Evolutionary conservation across 2,329 filamentous ascomycete species (phyloP), one percentile per base, ranked within the genome.

Genomic region (Triangularia setosa): DNA sequence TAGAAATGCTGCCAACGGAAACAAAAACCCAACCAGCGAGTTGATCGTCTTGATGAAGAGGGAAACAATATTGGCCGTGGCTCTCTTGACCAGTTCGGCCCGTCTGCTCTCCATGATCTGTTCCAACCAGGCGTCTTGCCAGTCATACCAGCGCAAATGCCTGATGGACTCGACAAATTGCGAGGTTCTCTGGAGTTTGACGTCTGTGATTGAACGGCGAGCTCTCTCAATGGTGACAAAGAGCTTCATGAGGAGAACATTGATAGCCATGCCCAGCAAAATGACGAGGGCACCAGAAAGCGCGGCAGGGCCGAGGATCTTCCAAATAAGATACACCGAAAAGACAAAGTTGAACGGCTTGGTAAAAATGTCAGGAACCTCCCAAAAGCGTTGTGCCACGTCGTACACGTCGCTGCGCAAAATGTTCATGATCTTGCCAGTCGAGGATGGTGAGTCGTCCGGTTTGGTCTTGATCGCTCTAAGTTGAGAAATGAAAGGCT

Each of bases 391-490:
- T 72, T 94, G 91, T 2, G 91, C 85, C 44, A 94, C 86, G 73
- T 93, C 90, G 72, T 94, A 95, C 0, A 90, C 91, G 73, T 95
- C 91, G 64, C 84, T 87, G 58, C 92, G 88, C 81, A 96, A 90
- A 1, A 97, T 77, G 71, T 96, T 97, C 66, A 97, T 84, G 60
- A 97, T 95, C 73, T 96, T 96, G 7, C 93, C 93, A 77, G 93
- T 94, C 0, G 91, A 92, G 0, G 93, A 92, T 1, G 90, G 85
- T 2, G 66, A 62, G 2, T 66, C 62, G 84, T 79, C 64, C 24
- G 44, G 28, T n/a, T 52, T 27, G 28, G 23, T 9, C 4, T 54
- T 28, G 4, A 35, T 21, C 21, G n/a, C 11, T 12, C 25, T 54
- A 33, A 54, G 79, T 63, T 83, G 82, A 25, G 65, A 65, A 21